Evolutionary conservation across 768 basidiomycete species (phyloP), one percentile per base, ranked within the genome.

Genomic region (Lyophyllum atratum): DNA sequence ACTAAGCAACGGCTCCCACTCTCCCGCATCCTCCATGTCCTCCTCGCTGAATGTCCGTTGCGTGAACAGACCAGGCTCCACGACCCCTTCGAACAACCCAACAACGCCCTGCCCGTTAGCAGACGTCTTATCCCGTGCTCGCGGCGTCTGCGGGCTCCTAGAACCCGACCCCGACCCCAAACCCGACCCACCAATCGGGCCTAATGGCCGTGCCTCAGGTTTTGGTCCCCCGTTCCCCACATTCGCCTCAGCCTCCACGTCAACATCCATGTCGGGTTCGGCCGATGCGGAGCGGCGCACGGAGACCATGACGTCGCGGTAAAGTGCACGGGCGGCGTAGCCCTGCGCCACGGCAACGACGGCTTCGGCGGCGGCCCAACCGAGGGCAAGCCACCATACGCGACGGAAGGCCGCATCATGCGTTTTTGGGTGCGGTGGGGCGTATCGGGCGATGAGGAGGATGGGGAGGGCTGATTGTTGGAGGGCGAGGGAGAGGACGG

Each of bases 341-440:
- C 89, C 89, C 67, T 92, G 91, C 52, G 75, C 73, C 50, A 92
- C 77, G 4, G 84, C 82, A 1, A 85, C 83, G 21, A 80, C 60
- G 4, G 86, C 86, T 61, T 91, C 92, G 4, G 85, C 86, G 7
- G 81, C 71, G 12, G 89, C 87, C 86, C 87, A 91, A 0, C 89
- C 88, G 2, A 93, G 74, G 2, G 87, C 86, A 34, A 90, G 72
- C 86, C 86, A 90, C 90, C 91, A 92, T 3, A 89, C 82, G 28
- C 83, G 78, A 21, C 72, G 68, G 73, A 93, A 93, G 3, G 83
- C 81, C 1, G 74, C 65, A 59, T 85, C 77, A 54, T 70, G 73
- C 76, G 82, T 86, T 8, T 81, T 84, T 40, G 86, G 80, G 29
- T 69, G 72, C 57, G 66, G 65, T 26, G 66, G 63, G 64, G 76